These are phyloP conservation scores for Suillus lakei DNA, from an alignment of 768 basidiomycete genomes.

Conservation along the genomic window DNA sequence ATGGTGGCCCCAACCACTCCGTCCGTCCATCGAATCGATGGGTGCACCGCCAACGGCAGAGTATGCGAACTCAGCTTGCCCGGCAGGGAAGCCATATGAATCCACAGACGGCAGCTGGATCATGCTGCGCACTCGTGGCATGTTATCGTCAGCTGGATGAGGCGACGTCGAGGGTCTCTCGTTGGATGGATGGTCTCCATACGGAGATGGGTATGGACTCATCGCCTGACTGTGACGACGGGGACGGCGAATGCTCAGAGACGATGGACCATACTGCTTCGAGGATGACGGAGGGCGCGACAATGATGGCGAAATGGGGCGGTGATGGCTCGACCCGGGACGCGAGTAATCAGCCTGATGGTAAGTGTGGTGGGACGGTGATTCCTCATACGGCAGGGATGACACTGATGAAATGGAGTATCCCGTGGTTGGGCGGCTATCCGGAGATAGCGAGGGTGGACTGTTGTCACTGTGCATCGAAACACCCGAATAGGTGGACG, in stretches of 20 bases:
- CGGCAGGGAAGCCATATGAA: constrained; percentile 65
- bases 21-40: constrained; percentile 44
- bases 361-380: constrained; percentile 39
- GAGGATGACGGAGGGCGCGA: constrained; percentile 74
- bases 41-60: constrained; percentile 57
- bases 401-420: constrained; percentile 87
- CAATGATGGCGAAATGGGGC: constrained; percentile 63
- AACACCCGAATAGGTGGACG: constrained; percentile 68
- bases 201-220: constrained; percentile 86
- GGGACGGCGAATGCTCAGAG: constrained; percentile 71
- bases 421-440: constrained; percentile 84
- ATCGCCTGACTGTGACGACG: constrained; percentile 87
- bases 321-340: constrained; percentile 75
- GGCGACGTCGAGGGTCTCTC: constrained; percentile 76
- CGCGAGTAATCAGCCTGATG: constrained; percentile 67
- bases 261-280: constrained; percentile 52
- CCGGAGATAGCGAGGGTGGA: constrained; percentile 76
- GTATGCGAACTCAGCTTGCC: constrained; percentile 83
- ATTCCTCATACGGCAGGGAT: constrained; percentile 73
- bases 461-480: constrained; percentile 71
- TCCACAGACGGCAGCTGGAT: constrained; percentile 79
- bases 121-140: constrained; percentile 84
- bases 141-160: constrained; percentile 60
- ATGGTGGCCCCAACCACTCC: constrained; percentile 47
- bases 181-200: constrained; percentile 58